Evolutionary conservation across 768 basidiomycete species (phyloP).

Genomic region (Tubosaeta brunneosetosa): DNA sequence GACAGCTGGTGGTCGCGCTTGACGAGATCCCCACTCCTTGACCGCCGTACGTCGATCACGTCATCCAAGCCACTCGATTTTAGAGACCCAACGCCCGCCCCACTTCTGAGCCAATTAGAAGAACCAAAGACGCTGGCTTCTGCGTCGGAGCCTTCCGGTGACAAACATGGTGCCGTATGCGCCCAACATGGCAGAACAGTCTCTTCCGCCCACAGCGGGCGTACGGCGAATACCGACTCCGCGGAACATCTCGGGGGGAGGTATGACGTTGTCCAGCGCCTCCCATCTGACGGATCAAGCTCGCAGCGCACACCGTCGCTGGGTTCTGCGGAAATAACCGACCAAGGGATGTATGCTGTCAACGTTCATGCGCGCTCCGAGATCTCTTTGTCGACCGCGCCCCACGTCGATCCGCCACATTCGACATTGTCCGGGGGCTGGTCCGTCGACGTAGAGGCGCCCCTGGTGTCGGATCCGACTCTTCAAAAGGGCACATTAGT

Average conservation of each 20-base stretch:
- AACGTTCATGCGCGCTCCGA: conserved; percentile 8
- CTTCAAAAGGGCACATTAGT: conserved; percentile 30
- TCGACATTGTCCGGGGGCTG: conserved; percentile 8
- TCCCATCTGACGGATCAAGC: conserved; percentile 27
- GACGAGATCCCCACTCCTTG: conserved; percentile 59
- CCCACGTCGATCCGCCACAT: conserved; percentile 16
- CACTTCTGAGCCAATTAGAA: conserved; percentile 56
- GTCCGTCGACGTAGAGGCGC: conserved; percentile 3
- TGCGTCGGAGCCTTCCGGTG: conserved; percentile 12
- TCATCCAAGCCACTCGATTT: conserved; percentile 45
- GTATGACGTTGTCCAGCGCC: conserved; percentile 67
- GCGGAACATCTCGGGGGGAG: conserved; percentile 61
- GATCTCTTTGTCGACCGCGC: conserved; percentile 5
- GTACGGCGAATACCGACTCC: conserved; percentile 64
- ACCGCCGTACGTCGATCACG: conserved; percentile 46
- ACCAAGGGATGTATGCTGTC: conserved; percentile 11
- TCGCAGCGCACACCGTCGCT: conserved; percentile 23
- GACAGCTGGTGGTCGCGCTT: conserved; percentile 81
- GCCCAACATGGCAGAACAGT: conserved; percentile 31
- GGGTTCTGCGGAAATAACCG: conserved; percentile 22
- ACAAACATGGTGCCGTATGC: conserved; percentile 9
- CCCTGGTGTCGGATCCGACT: neutral
- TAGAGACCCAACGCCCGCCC: conserved; percentile 77
- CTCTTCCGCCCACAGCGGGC: conserved; percentile 49
- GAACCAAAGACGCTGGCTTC: conserved; percentile 32